These are phyloP conservation scores for Talaromyces piceae DNA, from an alignment of 2,329 filamentous ascomycete species.

Conservation along the genomic window DNA sequence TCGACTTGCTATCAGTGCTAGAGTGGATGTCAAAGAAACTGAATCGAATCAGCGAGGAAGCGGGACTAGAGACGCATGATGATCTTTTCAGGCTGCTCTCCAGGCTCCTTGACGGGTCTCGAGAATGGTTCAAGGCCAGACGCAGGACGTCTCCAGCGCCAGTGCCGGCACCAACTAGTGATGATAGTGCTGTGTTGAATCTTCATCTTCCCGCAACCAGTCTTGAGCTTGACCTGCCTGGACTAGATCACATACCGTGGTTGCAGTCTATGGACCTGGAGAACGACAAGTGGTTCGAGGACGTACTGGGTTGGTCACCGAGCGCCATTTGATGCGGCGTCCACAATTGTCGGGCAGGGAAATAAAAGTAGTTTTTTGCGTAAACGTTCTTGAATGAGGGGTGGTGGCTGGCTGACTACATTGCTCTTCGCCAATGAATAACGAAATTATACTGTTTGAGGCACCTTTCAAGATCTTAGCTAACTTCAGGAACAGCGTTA, in stretches of 20 bases:
- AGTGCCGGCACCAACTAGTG: background rate
- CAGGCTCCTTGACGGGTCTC: slow-evolving; percentile 20
- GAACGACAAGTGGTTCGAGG: slow-evolving; percentile 16
- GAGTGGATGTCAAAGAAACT: slow-evolving; percentile 24
- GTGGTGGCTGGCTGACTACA: background rate
- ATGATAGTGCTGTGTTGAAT: background rate
- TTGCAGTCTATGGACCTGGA: slow-evolving; percentile 25
- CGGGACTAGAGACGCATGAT: slow-evolving; percentile 22
- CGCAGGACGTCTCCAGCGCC: slow-evolving; percentile 14
- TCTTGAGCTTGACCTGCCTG: slow-evolving; percentile 13
- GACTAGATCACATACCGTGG: slow-evolving; percentile 21
- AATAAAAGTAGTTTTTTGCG: background rate
- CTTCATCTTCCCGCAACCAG: background rate
- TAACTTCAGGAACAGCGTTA: too few relatives aligned
- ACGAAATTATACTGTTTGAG: too few relatives aligned
- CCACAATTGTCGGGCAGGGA: background rate
- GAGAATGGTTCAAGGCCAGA: slow-evolving; percentile 15
- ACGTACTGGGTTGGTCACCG: slow-evolving; percentile 5
- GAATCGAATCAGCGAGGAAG: slow-evolving; percentile 19
- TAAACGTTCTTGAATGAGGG: background rate
- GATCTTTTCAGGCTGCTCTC: slow-evolving; percentile 19
- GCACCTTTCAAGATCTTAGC: too few relatives aligned
- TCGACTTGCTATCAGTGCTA: slow-evolving; percentile 23
- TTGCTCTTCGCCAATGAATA: too few relatives aligned
- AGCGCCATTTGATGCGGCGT: background rate